Evolutionary conservation across 208 protist genomes (phyloP).

Genomic region (Trypanosoma melophagium): DNA sequence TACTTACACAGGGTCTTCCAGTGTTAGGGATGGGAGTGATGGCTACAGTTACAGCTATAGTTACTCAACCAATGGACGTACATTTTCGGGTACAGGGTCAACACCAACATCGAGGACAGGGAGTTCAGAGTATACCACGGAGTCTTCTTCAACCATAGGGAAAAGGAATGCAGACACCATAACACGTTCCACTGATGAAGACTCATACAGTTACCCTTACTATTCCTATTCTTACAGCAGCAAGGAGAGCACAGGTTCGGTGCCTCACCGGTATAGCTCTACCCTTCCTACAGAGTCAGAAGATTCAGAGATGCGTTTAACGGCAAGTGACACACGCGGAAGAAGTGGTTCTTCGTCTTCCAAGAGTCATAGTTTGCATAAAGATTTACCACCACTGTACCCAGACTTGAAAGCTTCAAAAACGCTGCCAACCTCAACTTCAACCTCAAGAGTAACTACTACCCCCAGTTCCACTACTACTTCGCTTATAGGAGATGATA

Average conservation of each 20-base stretch:
- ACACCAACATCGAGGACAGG: neutral
- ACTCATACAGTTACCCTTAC: constrained; percentile 20
- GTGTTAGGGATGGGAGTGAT: neutral
- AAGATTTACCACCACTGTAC: no score
- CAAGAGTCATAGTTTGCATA: no score
- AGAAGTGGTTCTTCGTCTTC: neutral
- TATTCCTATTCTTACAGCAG: constrained; percentile 32
- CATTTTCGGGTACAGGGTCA: neutral
- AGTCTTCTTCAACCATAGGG: neutral
- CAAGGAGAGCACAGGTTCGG: neutral
- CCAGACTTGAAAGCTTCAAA: no score
- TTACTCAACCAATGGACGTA: neutral
- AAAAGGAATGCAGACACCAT: neutral
- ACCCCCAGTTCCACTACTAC: neutral
- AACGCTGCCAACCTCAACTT: neutral
- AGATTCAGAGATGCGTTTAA: neutral
- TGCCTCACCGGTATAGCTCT: constrained; percentile 25
- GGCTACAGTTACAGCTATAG: constrained; percentile 35
- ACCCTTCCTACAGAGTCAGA: neutral
- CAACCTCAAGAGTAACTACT: neutral
- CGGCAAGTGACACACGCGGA: neutral
- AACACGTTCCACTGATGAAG: neutral
- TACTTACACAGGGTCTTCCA: constrained; percentile 8
- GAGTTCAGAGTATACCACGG: neutral
- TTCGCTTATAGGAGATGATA: constrained; percentile 7